phyloP scores from a whole-genome alignment of 768 basidiomycete species.

The Pleurotus salmoneostramineus region DNA sequence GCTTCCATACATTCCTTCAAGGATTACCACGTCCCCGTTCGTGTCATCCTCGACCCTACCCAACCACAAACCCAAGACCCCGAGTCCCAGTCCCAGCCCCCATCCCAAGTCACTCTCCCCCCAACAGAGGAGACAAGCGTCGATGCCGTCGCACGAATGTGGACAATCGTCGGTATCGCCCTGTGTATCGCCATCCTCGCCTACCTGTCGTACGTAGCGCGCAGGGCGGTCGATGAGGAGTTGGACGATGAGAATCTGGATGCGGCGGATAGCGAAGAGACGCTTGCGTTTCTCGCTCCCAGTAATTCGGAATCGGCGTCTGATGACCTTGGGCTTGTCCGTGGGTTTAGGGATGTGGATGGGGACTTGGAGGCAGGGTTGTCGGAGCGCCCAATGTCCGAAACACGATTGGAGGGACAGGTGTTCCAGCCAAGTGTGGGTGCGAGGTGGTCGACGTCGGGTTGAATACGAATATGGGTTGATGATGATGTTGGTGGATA shows the following conservation, averaged over 20 bases:
- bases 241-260: constrained; percentile 31
- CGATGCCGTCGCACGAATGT: constrained; percentile 49
- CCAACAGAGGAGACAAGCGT: constrained; percentile 36
- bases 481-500: no score
- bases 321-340: no score
- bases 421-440: constrained; percentile 1
- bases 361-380: constrained; percentile 22
- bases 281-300: constrained; percentile 46
- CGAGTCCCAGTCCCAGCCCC: no score
- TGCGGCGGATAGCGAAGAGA: constrained; percentile 49
- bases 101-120: background rate
- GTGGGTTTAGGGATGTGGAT: no score
- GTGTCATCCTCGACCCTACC: no score
- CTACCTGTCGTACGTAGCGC: constrained; percentile 79
- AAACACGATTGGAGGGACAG: background rate
- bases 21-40: constrained; percentile 49
- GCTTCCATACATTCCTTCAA: constrained; percentile 83
- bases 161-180: constrained; percentile 64
- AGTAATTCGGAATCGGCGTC: constrained; percentile 4
- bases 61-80: no score
- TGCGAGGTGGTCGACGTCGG: no score
- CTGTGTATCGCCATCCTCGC: constrained; percentile 74
- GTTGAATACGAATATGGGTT: no score
- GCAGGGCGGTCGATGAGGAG: constrained; percentile 53
- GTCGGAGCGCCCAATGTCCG: background rate